phyloP scores from a whole-genome alignment of 2,329 filamentous ascomycete genomes.

The Nemania sp. region DNA sequence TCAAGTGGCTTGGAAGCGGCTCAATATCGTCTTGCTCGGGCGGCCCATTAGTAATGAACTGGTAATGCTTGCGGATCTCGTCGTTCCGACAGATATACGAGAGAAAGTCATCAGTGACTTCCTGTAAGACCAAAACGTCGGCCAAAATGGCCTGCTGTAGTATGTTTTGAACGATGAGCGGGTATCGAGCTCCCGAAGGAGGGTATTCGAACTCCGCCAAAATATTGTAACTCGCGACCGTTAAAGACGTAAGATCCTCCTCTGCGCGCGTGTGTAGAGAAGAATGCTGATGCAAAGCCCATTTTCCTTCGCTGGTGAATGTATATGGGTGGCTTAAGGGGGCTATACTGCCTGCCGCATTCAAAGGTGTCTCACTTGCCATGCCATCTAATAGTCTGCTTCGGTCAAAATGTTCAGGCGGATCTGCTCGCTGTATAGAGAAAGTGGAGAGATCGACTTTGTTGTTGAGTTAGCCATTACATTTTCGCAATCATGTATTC shows the following conservation, averaged over 20 bases:
- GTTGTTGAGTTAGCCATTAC: not conserved
- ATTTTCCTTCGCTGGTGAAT: constrained; percentile 27
- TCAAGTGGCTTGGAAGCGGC: constrained; percentile 62
- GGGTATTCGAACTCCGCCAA: constrained; percentile 55
- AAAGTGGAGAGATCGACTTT: constrained; percentile 42
- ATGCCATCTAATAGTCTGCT: not conserved
- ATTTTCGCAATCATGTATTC: not conserved
- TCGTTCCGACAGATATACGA: constrained; percentile 54
- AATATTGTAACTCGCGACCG: constrained; percentile 56
- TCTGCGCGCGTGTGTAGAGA: constrained; percentile 2
- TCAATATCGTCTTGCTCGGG: constrained; percentile 54
- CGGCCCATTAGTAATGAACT: constrained; percentile 61
- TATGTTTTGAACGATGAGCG: constrained; percentile 49
- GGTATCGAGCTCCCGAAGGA: constrained; percentile 46
- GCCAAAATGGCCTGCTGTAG: constrained; percentile 47
- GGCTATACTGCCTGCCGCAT: not conserved
- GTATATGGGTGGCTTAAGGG: constrained; percentile 26
- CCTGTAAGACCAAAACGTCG: constrained; percentile 60
- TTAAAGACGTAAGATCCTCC: constrained; percentile 28
- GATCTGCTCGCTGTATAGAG: constrained; percentile 19
- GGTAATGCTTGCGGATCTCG: constrained; percentile 52
- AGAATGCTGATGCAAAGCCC: constrained; percentile 22
- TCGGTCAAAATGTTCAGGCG: constrained; percentile 24
- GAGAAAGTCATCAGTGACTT: constrained; percentile 67
- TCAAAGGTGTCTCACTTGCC: not conserved